Evolutionary conservation across 306 rosid species (phyloP).

Genomic region (Leucaena leucocephala): DNA sequence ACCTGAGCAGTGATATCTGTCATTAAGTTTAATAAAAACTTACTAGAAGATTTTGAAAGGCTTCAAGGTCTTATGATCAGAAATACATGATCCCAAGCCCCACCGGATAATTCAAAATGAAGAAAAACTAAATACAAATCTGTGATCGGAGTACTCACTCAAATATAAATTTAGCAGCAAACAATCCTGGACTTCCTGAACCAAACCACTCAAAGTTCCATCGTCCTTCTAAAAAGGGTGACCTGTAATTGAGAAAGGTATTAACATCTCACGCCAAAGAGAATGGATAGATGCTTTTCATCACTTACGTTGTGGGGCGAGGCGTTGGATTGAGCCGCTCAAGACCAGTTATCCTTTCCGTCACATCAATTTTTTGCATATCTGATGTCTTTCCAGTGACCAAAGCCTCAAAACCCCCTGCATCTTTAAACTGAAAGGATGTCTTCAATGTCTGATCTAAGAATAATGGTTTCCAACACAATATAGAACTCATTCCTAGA

Average conservation of each 20-base stretch:
- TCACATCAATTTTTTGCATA: constrained; percentile 83
- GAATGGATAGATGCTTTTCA: not conserved
- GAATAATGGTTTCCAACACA: constrained; percentile 13
- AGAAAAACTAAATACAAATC: constrained; percentile 21
- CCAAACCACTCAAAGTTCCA: constrained; percentile 99
- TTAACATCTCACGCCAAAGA: constrained; percentile 45
- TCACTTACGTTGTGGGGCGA: constrained; percentile 90
- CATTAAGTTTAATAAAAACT: constrained; percentile 24
- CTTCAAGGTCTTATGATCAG: constrained; percentile 3
- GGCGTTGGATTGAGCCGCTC: constrained; percentile 97
- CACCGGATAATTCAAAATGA: constrained; percentile 9
- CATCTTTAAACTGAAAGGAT: constrained; percentile 81
- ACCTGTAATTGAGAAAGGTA: constrained; percentile 64
- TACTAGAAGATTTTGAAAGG: constrained; percentile 24
- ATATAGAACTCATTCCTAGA: not conserved
- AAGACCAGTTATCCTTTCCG: constrained; percentile 89
- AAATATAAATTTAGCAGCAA: constrained; percentile 68
- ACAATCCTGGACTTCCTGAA: constrained; percentile 74
- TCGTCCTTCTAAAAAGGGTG: constrained; percentile 91
- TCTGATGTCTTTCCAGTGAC: constrained; percentile 85
- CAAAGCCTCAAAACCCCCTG: constrained; percentile 91
- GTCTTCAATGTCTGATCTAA: constrained; percentile 26
- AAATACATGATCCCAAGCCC: constrained; percentile 7
- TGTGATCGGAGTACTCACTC: constrained; percentile 62
- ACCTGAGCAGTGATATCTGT: constrained; percentile 19